Evolutionary conservation across 169 alveolate genomes (phyloP), one percentile per base, ranked within the genome.

Genomic region (Babesia bovis): DNA sequence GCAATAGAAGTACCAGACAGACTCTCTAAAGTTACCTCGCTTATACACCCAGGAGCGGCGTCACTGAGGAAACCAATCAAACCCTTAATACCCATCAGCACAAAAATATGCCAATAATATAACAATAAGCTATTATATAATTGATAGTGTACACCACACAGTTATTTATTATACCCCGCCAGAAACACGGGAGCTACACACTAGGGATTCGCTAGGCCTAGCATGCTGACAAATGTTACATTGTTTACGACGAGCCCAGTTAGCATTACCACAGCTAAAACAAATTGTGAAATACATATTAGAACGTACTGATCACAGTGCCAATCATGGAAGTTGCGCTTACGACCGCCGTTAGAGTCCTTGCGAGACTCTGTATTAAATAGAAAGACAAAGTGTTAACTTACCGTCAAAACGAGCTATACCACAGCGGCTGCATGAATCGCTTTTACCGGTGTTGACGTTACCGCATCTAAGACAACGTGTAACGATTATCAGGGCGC

Each of bases 71-170:
- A 82, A 52, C 91, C 88, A 83, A 93, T 94, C 32, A 95, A 84
- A 51, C 96, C 96, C 67, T 93, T 91, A 60, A 95, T 95, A 68
- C 98, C 98, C 98, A 92, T 92, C 15, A 12, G 57, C 76, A 6
- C 66, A 47, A n/a, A 15, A n/a, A n/a, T n/a, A n/a, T n/a, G n/a
- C n/a, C n/a, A 13, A 41, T 41, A 13, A 13, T 13, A 17, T 13
- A 41, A 41, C 50, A 41, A 17, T 41, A 41, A 13, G 13, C n/a
- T n/a, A n/a, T n/a, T n/a, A n/a, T n/a, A n/a, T n/a, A n/a, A n/a
- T n/a, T n/a, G n/a, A n/a, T n/a, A n/a, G n/a, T n/a, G n/a, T n/a
- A n/a, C n/a, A n/a, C n/a, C n/a, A n/a, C n/a, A n/a, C n/a, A n/a
- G n/a, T n/a, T n/a, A n/a, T n/a, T n/a, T n/a, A n/a, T n/a, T n/a